Base-by-base conservation (phyloP, 371 early-diverging fungal species). In the Mucor indicus region DNA sequence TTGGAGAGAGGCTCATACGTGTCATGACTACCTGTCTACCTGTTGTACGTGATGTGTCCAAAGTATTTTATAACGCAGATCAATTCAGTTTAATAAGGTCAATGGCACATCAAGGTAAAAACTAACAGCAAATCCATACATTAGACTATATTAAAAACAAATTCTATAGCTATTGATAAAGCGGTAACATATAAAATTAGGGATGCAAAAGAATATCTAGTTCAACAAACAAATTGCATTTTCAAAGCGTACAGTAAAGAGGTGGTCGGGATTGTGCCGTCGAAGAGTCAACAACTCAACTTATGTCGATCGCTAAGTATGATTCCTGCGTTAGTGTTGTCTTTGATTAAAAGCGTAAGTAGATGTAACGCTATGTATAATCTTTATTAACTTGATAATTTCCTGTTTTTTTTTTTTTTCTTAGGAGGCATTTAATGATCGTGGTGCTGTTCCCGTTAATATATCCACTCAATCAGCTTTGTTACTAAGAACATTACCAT, bases 1-100 rank as follows among this genome's bases (percentile, higher is more conserved):
- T 44, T 17, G 89, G 94, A 3, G 89, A 90, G 54, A 75, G 92
- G 9, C 77, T 89, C 31, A 92, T 96, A 46, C 75, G 95, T 10
- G 89, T 95, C 15, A 57, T 90, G 38, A 96, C 91, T 5, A 61
- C 87, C 36, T 76, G 83, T 13, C 59, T 92, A 32, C 92, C 92
- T 1, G 79, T 86, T 0, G 82, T 85, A 11, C 37, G 12, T 2
- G 33, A 44, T 13, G 21, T 49, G 3, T 29, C 50, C 1, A 44
- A 50, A 27, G 15, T 55, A 29, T 55, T 44, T 33, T 57, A 79
- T 15, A 48, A 72, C 0, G 85, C 81, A 1, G 93, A 93, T 57
- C 85, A 84, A 65, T 59, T 71, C 4, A 83, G 89, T 1, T 64
- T 90, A 44, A 80, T 84, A 0, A 44, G 70, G 60, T 17, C 73